Conservation (phyloP, 495 filamentous ascomycete species). For the Penicillium steckii region DNA sequence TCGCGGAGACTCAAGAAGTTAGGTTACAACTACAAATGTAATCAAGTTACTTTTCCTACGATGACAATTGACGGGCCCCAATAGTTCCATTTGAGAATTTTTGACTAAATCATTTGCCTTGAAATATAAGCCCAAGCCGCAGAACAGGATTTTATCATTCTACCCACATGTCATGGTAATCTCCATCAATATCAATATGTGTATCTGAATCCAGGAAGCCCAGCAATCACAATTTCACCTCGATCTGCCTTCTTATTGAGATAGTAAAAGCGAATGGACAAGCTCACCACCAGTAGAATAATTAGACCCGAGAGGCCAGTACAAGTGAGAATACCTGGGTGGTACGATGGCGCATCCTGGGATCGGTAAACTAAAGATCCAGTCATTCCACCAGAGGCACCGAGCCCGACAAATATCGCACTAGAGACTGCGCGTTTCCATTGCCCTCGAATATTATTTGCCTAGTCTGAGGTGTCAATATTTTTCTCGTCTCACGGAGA, state of each 20-base stretch:
- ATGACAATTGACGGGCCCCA: too few relatives aligned
- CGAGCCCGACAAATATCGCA: constrained; percentile 45
- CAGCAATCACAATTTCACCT: constrained; percentile 6
- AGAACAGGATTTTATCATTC: not conserved
- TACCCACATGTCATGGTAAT: not conserved
- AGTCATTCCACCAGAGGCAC: constrained; percentile 53
- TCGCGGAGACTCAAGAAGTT: too few relatives aligned
- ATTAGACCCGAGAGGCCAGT: not conserved
- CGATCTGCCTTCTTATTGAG: constrained; percentile 6
- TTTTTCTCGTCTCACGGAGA: too few relatives aligned
- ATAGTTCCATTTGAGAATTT: too few relatives aligned
- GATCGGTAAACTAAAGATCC: constrained; percentile 50
- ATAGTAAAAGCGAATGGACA: constrained; percentile 6
- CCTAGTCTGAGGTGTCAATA: too few relatives aligned
- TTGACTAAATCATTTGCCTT: too few relatives aligned
- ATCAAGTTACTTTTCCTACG: too few relatives aligned
- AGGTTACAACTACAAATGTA: too few relatives aligned
- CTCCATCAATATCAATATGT: constrained; percentile 7
- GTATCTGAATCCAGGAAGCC: constrained; percentile 7
- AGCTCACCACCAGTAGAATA: not conserved
- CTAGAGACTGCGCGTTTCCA: constrained; percentile 35
- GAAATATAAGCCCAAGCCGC: too few relatives aligned
- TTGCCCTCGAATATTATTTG: constrained; percentile 18
- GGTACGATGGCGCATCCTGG: constrained; percentile 47
- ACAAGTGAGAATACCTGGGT: constrained; percentile 39